These are phyloP conservation scores for Kwoniella sp. DNA, from an alignment of 768 basidiomycete species.

Conservation along the genomic window DNA sequence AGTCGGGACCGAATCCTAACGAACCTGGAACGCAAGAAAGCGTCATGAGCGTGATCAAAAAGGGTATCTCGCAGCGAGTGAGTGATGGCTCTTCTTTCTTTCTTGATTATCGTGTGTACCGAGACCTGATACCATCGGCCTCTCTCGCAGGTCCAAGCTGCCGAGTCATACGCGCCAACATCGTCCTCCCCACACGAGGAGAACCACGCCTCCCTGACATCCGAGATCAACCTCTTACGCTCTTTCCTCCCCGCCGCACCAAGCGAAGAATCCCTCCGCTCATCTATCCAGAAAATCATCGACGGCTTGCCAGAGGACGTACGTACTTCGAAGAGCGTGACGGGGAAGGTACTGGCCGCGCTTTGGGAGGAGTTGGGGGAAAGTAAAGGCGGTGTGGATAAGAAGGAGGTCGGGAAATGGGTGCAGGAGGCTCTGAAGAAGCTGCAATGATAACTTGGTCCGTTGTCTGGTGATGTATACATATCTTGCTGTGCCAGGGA, in stretches of 20 bases:
- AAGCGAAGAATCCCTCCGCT: constrained; percentile 29
- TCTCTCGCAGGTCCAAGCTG: constrained; percentile 41
- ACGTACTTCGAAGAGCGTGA: constrained; percentile 36
- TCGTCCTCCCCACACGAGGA: constrained; percentile 46
- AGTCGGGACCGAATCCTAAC: constrained; percentile 48
- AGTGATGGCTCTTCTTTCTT: no score
- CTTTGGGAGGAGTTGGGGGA: constrained; percentile 52
- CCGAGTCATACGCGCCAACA: constrained; percentile 44
- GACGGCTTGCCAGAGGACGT: constrained; percentile 33
- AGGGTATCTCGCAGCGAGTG: constrained; percentile 51
- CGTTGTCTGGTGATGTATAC: no score
- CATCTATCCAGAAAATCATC: constrained; percentile 39
- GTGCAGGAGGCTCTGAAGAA: constrained; percentile 51
- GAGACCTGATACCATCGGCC: neutral
- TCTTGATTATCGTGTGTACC: neutral
- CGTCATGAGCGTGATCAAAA: constrained; percentile 48
- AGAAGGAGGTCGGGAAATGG: constrained; percentile 51
- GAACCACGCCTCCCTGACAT: constrained; percentile 37
- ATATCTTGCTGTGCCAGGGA: no score
- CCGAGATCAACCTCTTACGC: constrained; percentile 48
- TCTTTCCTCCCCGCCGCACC: constrained; percentile 46
- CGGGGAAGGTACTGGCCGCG: constrained; percentile 47
- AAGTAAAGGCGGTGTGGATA: constrained; percentile 41
- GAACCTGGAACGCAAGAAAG: constrained; percentile 41
- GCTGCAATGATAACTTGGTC: constrained; percentile 4